Conservation (phyloP, 2,329 filamentous ascomycete genomes). For the Sporothrix mexicana region DNA sequence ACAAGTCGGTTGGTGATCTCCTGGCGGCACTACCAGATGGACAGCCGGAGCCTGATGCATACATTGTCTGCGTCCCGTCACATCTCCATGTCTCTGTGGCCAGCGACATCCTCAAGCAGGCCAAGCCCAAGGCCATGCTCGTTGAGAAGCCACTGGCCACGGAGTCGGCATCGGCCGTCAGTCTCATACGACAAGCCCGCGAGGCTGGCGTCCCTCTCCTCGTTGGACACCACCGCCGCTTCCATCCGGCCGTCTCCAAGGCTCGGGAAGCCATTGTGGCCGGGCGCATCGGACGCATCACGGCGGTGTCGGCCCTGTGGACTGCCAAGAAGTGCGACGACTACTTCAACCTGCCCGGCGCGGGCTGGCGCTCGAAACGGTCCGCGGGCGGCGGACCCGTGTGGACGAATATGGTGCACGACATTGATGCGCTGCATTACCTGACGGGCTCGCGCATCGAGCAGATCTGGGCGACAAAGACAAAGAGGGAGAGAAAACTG, state of each 20-base stretch:
- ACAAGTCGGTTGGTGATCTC: neutral
- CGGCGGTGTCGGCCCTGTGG: slow-evolving; percentile 6
- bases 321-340: slow-evolving; percentile 14
- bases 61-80: slow-evolving; percentile 15
- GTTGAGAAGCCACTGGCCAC: slow-evolving; percentile 10
- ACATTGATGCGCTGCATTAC: slow-evolving; percentile 17
- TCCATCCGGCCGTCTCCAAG: neutral
- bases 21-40: neutral
- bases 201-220: neutral
- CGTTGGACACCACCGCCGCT: slow-evolving; percentile 19
- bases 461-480: neutral
- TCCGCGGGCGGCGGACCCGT: slow-evolving; percentile 10
- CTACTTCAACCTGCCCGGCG: slow-evolving; percentile 14
- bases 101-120: neutral
- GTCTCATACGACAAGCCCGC: neutral
- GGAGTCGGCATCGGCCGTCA: neutral
- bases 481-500: neutral
- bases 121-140: slow-evolving; percentile 7
- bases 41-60: slow-evolving; percentile 2
- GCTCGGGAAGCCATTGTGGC: neutral
- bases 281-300: neutral
- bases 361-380: neutral
- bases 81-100: neutral
- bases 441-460: slow-evolving; percentile 2
- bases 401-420: slow-evolving; percentile 16